A percentile compares a stretch with the other conserved stretches of the same genome.
Conservation (phyloP, 768 basidiomycete species). For the Lyophyllum semitale region DNA sequence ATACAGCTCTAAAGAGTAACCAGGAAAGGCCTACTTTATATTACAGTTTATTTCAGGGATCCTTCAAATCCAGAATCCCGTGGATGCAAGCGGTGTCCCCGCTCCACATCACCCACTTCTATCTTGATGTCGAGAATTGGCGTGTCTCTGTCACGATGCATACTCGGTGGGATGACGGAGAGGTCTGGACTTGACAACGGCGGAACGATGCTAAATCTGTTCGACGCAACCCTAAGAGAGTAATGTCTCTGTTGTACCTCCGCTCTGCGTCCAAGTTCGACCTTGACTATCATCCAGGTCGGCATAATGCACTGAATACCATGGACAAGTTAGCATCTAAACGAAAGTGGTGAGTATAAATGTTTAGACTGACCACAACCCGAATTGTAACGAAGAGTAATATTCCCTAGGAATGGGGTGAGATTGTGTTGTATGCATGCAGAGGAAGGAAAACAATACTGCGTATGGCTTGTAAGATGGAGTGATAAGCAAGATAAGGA, state of each 20-base stretch:
- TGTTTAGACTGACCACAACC: slow-evolving; percentile 24
- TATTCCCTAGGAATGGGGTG: slow-evolving; percentile 9
- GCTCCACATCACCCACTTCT: too few species aligned
- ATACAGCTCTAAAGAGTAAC: too few species aligned
- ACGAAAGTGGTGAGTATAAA: too few species aligned
- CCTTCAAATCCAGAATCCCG: too few species aligned
- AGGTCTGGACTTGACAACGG: background rate
- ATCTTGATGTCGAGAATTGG: too few species aligned
- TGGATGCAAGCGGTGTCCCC: too few species aligned
- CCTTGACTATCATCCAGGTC: slow-evolving; percentile 36
- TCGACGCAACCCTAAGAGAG: background rate
- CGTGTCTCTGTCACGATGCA: too few species aligned
- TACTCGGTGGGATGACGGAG: too few species aligned
- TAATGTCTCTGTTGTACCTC: background rate
- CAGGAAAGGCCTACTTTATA: too few species aligned
- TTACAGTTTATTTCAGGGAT: too few species aligned
- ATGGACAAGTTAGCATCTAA: background rate
- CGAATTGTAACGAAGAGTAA: slow-evolving; percentile 20
- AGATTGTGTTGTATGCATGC: background rate
- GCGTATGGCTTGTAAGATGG: slow-evolving; percentile 5
- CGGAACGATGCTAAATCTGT: slow-evolving; percentile 3
- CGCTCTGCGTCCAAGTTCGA: slow-evolving; percentile 24
- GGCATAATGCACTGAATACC: slow-evolving; percentile 34
- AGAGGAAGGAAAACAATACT: slow-evolving; percentile 1
- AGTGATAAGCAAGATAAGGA: slow-evolving; percentile 19